Evolutionary conservation across 345 rosid species (phyloP).

Genomic region (Noccaea caerulescens): DNA sequence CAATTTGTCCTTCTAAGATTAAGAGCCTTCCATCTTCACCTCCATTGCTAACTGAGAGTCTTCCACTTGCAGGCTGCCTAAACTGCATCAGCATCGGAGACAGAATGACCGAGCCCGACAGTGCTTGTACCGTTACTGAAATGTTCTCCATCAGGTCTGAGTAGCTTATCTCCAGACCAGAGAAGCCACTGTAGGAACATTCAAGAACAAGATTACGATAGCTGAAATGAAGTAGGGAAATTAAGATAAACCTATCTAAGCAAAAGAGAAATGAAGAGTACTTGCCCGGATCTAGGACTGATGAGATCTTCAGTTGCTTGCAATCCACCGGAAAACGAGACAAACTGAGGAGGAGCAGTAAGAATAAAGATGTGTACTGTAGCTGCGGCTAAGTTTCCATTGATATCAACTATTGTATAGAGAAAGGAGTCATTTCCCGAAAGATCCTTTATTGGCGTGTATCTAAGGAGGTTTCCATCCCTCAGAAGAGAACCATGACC

Average conservation of each 20-base stretch:
- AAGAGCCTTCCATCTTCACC: conserved; percentile 52
- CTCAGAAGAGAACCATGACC: conserved; percentile 78
- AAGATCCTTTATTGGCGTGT: conserved; percentile 76
- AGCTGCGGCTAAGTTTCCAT: conserved; percentile 69
- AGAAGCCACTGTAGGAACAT: conserved; percentile 62
- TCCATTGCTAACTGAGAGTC: conserved; percentile 52
- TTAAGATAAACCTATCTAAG: not conserved
- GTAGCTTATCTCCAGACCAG: conserved; percentile 70
- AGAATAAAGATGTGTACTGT: conserved; percentile 60
- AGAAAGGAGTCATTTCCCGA: conserved; percentile 72
- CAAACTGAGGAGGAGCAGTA: conserved; percentile 83
- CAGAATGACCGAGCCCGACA: conserved; percentile 57
- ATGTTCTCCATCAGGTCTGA: conserved; percentile 71
- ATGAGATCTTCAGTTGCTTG: conserved; percentile 79
- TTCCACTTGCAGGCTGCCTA: conserved; percentile 59
- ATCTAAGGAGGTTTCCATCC: conserved; percentile 66
- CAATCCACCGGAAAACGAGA: conserved; percentile 61
- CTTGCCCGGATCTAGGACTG: conserved; percentile 75
- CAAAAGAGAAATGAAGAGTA: not conserved
- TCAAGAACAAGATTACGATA: conserved; percentile 17
- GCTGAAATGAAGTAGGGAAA: not conserved
- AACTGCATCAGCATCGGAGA: conserved; percentile 74
- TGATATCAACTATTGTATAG: conserved; percentile 69
- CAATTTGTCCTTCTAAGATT: conserved; percentile 63
- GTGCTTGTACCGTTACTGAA: conserved; percentile 63